A percentile compares a stretch with the other conserved stretches of the same genome.
These are phyloP conservation scores for Harringtonia lauricola DNA, from an alignment of 2,329 filamentous ascomycete genomes.

Conservation along the genomic window DNA sequence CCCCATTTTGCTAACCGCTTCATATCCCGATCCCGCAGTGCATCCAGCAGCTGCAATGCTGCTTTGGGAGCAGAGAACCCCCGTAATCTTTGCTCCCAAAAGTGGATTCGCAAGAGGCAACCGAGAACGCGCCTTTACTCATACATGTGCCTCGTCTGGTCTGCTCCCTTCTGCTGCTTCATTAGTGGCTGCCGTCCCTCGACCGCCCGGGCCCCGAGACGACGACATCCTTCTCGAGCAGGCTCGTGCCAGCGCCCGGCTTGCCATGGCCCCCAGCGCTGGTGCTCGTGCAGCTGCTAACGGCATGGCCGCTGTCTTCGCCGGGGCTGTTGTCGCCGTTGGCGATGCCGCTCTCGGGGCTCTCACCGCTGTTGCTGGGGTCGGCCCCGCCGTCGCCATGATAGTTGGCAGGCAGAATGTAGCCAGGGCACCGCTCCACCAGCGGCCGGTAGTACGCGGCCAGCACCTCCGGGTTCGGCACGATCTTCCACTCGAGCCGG, in stretches of 20 bases:
- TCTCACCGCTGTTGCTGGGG: not conserved
- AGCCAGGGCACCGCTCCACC: constrained; percentile 54
- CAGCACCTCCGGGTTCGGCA: constrained; percentile 86
- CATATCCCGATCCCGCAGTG: too few species aligned
- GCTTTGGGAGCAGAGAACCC: too few species aligned
- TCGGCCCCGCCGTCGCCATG: constrained; percentile 23
- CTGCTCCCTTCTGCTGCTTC: not conserved
- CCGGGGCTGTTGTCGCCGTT: constrained; percentile 8
- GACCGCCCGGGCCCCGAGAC: constrained; percentile 3
- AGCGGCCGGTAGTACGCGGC: constrained; percentile 88
- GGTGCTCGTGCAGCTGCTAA: not conserved
- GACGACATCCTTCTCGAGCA: constrained; percentile 8
- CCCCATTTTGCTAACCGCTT: too few species aligned
- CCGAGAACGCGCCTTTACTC: too few species aligned
- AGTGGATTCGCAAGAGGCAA: too few species aligned
- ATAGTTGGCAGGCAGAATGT: constrained; percentile 32
- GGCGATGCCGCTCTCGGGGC: constrained; percentile 19
- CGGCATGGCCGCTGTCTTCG: not conserved
- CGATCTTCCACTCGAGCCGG: constrained; percentile 90
- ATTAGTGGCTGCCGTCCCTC: not conserved
- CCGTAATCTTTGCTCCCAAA: too few species aligned
- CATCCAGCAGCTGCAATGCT: too few species aligned
- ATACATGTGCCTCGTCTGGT: too few species aligned
- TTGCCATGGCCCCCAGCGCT: not conserved
- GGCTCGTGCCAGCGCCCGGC: constrained; percentile 9